A percentile compares a stretch with the other conserved stretches of the same genome.
These are phyloP conservation scores for Andrographis paniculata DNA, from an alignment of 305 asterid genomes.

Conservation along the genomic window DNA sequence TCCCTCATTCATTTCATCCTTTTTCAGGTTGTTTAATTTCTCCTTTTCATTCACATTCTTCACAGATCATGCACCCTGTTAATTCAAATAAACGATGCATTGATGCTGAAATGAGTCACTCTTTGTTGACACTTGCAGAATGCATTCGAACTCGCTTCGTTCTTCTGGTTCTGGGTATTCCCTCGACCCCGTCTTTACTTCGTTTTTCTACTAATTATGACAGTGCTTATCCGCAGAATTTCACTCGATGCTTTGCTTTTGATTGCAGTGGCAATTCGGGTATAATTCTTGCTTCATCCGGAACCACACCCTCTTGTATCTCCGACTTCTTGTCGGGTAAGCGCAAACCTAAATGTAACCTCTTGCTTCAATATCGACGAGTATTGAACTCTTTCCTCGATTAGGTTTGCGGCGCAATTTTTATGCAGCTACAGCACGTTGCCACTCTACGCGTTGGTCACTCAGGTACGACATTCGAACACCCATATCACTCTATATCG, in stretches of 20 bases:
- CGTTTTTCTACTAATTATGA: conserved; percentile 1
- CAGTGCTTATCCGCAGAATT: not conserved
- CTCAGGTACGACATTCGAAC: conserved; percentile 72
- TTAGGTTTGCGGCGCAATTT: conserved; percentile 88
- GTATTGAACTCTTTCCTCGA: not conserved
- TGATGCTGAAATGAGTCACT: conserved; percentile 13
- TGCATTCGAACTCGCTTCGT: conserved; percentile 97
- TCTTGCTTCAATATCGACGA: too few species aligned
- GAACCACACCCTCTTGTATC: conserved; percentile 68
- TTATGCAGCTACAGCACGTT: conserved; percentile 99
- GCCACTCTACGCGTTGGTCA: conserved; percentile 93
- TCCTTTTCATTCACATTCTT: conserved; percentile 3
- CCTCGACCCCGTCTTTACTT: conserved; percentile 1
- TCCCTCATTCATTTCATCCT: conserved; percentile 84
- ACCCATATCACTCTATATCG: conserved; percentile 1
- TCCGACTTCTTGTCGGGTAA: conserved; percentile 83
- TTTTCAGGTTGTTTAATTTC: conserved; percentile 46
- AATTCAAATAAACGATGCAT: not conserved
- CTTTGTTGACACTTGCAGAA: conserved; percentile 51
- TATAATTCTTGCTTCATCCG: conserved; percentile 81
- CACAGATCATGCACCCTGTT: not conserved
- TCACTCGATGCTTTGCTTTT: not conserved
- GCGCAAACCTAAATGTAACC: conserved; percentile 11
- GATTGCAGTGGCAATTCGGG: conserved; percentile 96
- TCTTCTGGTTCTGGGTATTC: conserved; percentile 99